Evolutionary conservation across 352 stramenopile genomes (phyloP).

Genomic region (Pythium chondricola): DNA sequence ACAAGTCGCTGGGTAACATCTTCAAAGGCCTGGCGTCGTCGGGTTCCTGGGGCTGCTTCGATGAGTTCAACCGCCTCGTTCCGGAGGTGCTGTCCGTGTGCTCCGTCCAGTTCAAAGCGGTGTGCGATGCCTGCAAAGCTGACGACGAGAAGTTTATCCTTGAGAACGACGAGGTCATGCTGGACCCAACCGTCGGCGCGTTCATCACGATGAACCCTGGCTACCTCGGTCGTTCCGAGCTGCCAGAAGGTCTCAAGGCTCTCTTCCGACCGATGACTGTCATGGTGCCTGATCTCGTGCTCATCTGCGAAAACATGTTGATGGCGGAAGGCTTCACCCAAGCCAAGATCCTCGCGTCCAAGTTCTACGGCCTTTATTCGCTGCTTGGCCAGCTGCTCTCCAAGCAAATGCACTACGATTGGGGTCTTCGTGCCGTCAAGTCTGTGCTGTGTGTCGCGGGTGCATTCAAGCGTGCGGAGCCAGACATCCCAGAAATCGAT

Average conservation of each 20-base stretch:
- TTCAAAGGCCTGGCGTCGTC: slow-evolving; percentile 95
- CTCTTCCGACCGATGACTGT: slow-evolving; percentile 96
- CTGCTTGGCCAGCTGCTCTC: slow-evolving; percentile 90
- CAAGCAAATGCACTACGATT: slow-evolving; percentile 96
- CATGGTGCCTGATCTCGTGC: slow-evolving; percentile 93
- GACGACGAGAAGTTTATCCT: slow-evolving; percentile 91
- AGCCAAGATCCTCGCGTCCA: slow-evolving; percentile 92
- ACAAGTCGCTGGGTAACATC: slow-evolving; percentile 95
- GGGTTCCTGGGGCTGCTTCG: slow-evolving; percentile 95
- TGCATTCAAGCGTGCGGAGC: slow-evolving; percentile 92
- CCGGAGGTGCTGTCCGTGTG: slow-evolving; percentile 93
- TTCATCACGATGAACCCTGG: slow-evolving; percentile 98
- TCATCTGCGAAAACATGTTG: slow-evolving; percentile 98
- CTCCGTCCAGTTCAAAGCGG: slow-evolving; percentile 94
- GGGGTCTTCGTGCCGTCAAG: slow-evolving; percentile 93
- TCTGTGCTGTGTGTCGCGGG: slow-evolving; percentile 93
- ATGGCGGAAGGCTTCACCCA: slow-evolving; percentile 95
- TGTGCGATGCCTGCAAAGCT: slow-evolving; percentile 94
- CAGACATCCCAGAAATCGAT: slow-evolving; percentile 89
- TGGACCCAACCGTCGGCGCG: slow-evolving; percentile 90
- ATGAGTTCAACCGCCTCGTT: slow-evolving; percentile 95
- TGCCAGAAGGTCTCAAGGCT: slow-evolving; percentile 93
- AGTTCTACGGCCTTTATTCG: slow-evolving; percentile 95
- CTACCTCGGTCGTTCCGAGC: slow-evolving; percentile 92
- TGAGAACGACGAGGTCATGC: slow-evolving; percentile 89